phyloP scores from a whole-genome alignment of 352 stramenopile species.

The Globisporangium polare region DNA sequence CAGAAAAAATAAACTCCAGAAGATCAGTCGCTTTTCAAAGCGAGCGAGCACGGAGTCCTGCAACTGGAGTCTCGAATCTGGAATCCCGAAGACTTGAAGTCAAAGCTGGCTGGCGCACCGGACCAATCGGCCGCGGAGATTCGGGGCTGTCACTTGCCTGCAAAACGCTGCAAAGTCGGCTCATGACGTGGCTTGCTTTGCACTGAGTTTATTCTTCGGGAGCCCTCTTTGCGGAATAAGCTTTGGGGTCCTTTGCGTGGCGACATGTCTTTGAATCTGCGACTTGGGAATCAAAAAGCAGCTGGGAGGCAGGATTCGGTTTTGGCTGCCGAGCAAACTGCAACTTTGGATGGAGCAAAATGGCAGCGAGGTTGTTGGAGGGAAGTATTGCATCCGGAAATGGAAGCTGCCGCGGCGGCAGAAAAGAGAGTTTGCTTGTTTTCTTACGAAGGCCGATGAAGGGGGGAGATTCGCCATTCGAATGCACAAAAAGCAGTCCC shows the following conservation, averaged over 20 bases:
- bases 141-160: neutral
- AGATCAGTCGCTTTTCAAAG: neutral
- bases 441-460: too few species aligned
- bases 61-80: conserved; percentile 1
- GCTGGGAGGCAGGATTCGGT: neutral
- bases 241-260: neutral
- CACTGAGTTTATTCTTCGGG: neutral
- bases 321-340: neutral
- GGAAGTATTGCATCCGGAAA: too few species aligned
- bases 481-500: too few species aligned
- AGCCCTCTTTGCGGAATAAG: neutral
- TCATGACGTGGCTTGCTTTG: too few species aligned
- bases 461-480: too few species aligned
- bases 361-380: too few species aligned
- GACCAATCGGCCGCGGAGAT: conserved; percentile 1
- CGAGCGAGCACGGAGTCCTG: neutral
- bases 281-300: neutral
- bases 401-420: too few species aligned
- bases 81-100: conserved; percentile 3
- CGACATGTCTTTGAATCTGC: neutral
- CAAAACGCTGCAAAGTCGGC: too few species aligned
- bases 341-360: too few species aligned
- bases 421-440: too few species aligned
- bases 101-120: neutral
- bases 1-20: neutral